Evolutionary conservation across 164 flowering plant genomes (phyloP).

Genomic region (Vitis cinerea): DNA sequence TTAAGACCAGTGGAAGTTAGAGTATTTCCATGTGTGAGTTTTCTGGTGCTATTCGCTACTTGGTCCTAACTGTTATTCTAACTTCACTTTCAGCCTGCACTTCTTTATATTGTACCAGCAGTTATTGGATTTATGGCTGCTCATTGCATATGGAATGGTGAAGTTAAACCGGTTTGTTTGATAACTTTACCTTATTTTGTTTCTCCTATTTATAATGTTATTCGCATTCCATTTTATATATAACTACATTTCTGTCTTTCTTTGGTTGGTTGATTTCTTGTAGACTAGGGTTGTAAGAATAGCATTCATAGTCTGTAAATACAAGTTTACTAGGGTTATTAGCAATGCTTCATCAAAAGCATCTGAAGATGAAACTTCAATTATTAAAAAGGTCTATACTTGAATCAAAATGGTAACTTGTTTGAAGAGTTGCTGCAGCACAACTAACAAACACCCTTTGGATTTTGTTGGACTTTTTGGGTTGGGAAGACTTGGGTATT

Average conservation of each 20-base stretch:
- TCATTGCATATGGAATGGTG: conserved; percentile 91
- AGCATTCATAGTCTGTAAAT: not conserved
- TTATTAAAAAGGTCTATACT: no score
- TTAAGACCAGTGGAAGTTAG: not conserved
- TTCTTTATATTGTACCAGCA: conserved; percentile 89
- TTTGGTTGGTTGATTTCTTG: not conserved
- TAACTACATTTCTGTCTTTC: not conserved
- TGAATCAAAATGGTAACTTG: no score
- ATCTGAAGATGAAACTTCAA: no score
- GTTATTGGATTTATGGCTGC: conserved; percentile 84
- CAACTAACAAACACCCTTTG: no score
- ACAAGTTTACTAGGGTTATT: no score
- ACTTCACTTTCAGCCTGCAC: conserved; percentile 75
- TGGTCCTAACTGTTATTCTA: not conserved
- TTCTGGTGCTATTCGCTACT: not conserved
- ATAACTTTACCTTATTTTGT: not conserved
- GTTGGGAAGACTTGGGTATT: no score
- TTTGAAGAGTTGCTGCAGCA: no score
- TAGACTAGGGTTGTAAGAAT: not conserved
- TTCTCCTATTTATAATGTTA: not conserved
- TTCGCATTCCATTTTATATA: not conserved
- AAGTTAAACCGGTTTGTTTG: conserved; percentile 79
- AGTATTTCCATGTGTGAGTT: not conserved
- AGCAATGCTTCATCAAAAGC: no score
- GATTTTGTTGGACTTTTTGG: no score